Base-by-base conservation (phyloP, 2,329 filamentous ascomycete genomes). In the Pezicula neosporulosa region DNA sequence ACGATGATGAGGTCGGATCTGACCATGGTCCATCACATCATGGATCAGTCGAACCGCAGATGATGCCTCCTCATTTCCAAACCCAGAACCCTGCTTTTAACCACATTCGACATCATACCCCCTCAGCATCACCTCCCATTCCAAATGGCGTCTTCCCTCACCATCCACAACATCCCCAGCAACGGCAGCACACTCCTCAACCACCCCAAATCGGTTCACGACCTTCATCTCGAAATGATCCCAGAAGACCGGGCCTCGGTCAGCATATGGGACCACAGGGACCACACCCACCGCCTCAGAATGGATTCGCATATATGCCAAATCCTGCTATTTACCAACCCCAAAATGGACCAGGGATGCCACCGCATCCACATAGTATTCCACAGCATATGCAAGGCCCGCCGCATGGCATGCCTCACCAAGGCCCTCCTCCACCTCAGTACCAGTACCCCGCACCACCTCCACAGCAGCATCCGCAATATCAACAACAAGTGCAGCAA, bases 121-220 rank as follows among this genome's bases (percentile, higher is more conserved):
- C 90, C 10, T 95, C 90, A 21, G 89, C 86, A 30, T 97, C 93
- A 21, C 93, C 93, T 52, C 93, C 93, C 3, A 89, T 97, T 59
- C 81, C 82, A 47, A 95, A 65, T 53, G 64, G 63, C 24, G 63
- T 62, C 28, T 65, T 64, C 44, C 59, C 71, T 46, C 69, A 75
- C 61, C 63, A 66, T 60, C 64, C 68, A n/a, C 75, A 74, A 44
- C 63, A 64, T 13, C 47, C 36, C 7, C 47, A 39, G 8, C 42
- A 44, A 49, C 83, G 91, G 56, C 85, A 87, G 50, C 86, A 89
- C 55, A 96, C 92, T 6, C 92, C 92, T 15, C 89, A 96, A 64
- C 88, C 90, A 64, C 88, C 90, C 4, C 82, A 84, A 56, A 81
- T 81, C 61, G 80, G 82, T 50, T 95, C 91, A 21, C 81, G 89